Percentiles rank a stretch among this genome's conserved stretches.
Evolutionary conservation across 78 protist genomes (phyloP).

Genomic region (Protostelium mycophagum): DNA sequence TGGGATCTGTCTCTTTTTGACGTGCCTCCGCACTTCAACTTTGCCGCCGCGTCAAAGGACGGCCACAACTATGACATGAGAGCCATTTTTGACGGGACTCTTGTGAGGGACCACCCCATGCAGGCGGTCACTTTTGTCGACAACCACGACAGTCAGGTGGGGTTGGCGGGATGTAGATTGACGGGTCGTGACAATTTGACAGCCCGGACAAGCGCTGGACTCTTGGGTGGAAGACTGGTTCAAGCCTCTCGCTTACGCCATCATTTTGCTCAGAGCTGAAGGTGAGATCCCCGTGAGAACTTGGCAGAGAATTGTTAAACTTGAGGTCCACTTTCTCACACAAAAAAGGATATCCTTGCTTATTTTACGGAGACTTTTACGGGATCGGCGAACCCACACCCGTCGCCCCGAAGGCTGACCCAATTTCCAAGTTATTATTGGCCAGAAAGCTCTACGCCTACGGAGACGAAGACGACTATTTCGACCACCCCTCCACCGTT

Average conservation of each 20-base stretch:
- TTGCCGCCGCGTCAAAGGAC: conserved; percentile 7
- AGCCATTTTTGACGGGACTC: conserved; percentile 11
- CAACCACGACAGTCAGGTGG: conserved; percentile 22
- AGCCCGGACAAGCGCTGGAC: conserved; percentile 22
- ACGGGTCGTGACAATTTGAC: neutral
- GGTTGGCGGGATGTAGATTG: neutral
- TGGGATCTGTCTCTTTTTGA: conserved; percentile 20
- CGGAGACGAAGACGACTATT: neutral
- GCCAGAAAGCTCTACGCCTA: neutral
- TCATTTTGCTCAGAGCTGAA: conserved; percentile 18
- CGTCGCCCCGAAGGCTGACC: neutral
- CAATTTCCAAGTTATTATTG: neutral
- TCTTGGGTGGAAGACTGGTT: conserved; percentile 15
- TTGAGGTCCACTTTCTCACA: too few species aligned
- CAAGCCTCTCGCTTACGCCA: conserved; percentile 26
- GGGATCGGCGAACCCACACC: neutral
- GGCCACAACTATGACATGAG: conserved; percentile 26
- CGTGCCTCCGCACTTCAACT: conserved; percentile 24
- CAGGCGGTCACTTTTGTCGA: conserved; percentile 20
- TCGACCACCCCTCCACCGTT: neutral
- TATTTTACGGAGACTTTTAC: neutral
- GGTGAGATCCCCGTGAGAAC: too few species aligned
- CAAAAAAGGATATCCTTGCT: neutral
- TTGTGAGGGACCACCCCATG: conserved; percentile 10
- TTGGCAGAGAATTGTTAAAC: too few species aligned